Evolutionary conservation across 768 basidiomycete species (phyloP).

Genomic region (Lactarius hengduanensis): DNA sequence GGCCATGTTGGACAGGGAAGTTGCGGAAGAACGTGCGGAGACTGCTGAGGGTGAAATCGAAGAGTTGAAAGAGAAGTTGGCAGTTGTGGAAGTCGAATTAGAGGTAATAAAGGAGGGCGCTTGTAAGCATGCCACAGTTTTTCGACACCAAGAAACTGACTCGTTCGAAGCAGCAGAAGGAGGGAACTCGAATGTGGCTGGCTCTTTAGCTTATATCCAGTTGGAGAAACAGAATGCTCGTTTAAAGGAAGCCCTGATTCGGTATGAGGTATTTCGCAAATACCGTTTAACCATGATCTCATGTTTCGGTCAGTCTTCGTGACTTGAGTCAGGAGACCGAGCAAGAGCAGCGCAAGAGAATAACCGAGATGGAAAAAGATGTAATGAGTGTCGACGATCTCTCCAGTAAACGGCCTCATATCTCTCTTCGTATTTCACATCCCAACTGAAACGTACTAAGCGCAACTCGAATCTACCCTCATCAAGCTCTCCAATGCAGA

Average conservation of each 20-base stretch:
- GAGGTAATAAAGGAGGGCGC: conserved; percentile 67
- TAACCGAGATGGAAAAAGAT: conserved; percentile 89
- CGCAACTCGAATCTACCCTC: conserved; percentile 73
- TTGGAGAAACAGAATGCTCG: conserved; percentile 97
- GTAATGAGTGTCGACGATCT: conserved; percentile 74
- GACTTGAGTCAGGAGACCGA: conserved; percentile 89
- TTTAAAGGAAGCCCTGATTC: conserved; percentile 89
- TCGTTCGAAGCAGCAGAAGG: conserved; percentile 34
- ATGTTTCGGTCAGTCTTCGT: conserved; percentile 55
- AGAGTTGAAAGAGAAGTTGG: conserved; percentile 73
- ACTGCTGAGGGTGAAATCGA: conserved; percentile 74
- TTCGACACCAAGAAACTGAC: neutral
- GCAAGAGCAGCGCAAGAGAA: conserved; percentile 73
- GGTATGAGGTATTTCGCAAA: conserved; percentile 45
- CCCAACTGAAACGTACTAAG: conserved; percentile 39
- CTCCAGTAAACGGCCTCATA: conserved; percentile 51
- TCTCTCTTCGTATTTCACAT: conserved; percentile 13
- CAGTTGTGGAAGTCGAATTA: conserved; percentile 80
- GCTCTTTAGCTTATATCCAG: conserved; percentile 71
- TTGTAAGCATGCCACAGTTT: conserved; percentile 25
- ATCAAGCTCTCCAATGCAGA: conserved; percentile 88
- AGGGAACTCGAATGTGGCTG: conserved; percentile 43
- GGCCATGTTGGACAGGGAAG: conserved; percentile 92
- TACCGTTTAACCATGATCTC: conserved; percentile 11
- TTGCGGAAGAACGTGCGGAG: conserved; percentile 92